phyloP scores from a whole-genome alignment of 306 rosid genomes.

The Biancaea sappan region DNA sequence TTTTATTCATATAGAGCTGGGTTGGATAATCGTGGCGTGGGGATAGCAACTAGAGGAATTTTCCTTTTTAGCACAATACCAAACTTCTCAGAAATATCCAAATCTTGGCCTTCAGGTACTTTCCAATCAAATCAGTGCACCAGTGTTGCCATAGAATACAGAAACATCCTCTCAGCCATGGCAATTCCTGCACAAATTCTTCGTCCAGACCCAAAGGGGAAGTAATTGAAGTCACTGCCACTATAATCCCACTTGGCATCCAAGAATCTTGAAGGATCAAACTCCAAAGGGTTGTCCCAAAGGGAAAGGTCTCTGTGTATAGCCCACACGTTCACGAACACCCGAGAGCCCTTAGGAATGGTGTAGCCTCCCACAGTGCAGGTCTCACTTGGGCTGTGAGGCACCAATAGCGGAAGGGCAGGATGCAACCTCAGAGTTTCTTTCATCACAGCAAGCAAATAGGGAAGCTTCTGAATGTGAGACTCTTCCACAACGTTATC shows the following conservation, averaged over 20 bases:
- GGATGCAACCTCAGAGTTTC: slow-evolving; percentile 71
- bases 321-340: slow-evolving; percentile 74
- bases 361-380: slow-evolving; percentile 55
- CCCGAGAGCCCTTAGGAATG: slow-evolving; percentile 57
- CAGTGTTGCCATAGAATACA: slow-evolving; percentile 56
- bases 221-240: slow-evolving; percentile 59
- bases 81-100: slow-evolving; percentile 53
- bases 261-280: slow-evolving; percentile 64
- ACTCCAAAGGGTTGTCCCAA: slow-evolving; percentile 62
- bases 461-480: slow-evolving; percentile 48
- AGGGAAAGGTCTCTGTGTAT: slow-evolving; percentile 67
- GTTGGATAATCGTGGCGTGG: slow-evolving; percentile 49
- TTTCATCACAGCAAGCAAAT: slow-evolving; percentile 65
- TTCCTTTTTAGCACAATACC: slow-evolving; percentile 61
- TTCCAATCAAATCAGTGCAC: slow-evolving; percentile 70
- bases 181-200: slow-evolving; percentile 73
- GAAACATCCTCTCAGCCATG: slow-evolving; percentile 69
- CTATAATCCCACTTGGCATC: slow-evolving; percentile 49
- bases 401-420: slow-evolving; percentile 53
- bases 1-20: slow-evolving; percentile 43
- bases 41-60: slow-evolving; percentile 57
- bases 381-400: slow-evolving; percentile 59
- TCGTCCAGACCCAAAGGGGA: slow-evolving; percentile 78
- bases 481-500: slow-evolving; percentile 63
- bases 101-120: slow-evolving; percentile 42